Percentiles rank a stretch among this genome's conserved stretches.
phyloP scores from a whole-genome alignment of 257 asterid species.

The Nicotiana benthamiana region DNA sequence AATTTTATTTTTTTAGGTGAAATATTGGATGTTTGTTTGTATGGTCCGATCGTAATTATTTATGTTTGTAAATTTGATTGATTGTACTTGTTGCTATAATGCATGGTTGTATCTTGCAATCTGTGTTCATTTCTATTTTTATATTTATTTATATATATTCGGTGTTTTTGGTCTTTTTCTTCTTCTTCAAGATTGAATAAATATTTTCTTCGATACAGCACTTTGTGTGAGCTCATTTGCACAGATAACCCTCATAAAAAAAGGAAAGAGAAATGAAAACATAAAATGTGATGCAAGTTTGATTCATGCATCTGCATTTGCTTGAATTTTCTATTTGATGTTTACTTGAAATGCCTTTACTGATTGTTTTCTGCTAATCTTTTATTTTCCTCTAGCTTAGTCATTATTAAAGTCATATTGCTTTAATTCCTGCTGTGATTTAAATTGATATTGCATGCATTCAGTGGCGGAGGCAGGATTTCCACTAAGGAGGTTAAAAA shows the following conservation, averaged over 20 bases:
- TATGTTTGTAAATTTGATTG: neutral
- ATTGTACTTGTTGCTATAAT: neutral
- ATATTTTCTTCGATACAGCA: neutral
- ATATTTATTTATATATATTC: neutral
- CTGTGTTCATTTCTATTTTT: neutral
- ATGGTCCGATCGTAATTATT: neutral
- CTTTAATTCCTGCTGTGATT: neutral
- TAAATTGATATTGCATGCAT: neutral
- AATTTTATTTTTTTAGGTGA: neutral
- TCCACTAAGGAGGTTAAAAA: no score
- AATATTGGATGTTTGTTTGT: neutral
- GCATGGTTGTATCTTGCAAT: neutral
- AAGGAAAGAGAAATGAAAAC: neutral
- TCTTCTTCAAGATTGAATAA: neutral
- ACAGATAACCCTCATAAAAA: neutral
- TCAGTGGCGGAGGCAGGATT: neutral
- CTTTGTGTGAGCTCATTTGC: constrained; percentile 1
- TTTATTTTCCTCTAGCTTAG: neutral
- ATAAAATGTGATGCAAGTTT: neutral
- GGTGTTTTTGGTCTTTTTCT: neutral
- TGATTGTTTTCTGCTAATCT: neutral
- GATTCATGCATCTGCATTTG: neutral
- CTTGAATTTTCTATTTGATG: neutral
- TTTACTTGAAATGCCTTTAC: neutral
- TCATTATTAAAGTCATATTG: neutral